Conservation (phyloP, 2,329 filamentous ascomycete genomes). For the Colletotrichum spaethianum region DNA sequence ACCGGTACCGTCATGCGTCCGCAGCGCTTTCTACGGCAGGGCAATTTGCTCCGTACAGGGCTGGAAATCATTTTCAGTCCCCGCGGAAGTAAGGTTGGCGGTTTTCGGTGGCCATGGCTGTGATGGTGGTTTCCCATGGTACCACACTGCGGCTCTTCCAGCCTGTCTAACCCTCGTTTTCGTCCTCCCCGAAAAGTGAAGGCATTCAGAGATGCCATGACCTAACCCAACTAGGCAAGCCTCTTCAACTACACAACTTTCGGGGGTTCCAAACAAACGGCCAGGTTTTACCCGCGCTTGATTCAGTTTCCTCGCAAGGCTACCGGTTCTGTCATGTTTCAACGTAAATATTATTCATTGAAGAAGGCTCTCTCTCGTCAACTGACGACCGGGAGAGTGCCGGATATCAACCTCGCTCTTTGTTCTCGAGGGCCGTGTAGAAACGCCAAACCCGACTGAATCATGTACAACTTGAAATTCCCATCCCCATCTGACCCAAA, state of each 20-base stretch:
- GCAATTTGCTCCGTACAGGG: not conserved
- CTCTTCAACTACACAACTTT: not conserved
- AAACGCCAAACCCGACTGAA: constrained; percentile 3
- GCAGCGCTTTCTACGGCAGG: not conserved
- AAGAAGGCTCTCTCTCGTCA: not conserved
- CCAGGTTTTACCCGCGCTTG: not conserved
- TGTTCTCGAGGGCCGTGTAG: constrained; percentile 2
- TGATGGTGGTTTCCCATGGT: not conserved
- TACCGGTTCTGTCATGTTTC: not conserved
- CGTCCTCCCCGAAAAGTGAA: not conserved
- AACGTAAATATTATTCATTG: constrained; percentile 15
- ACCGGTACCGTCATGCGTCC: not conserved
- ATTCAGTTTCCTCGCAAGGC: not conserved
- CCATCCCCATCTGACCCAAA: not conserved
- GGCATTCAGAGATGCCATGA: not conserved
- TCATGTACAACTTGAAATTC: not conserved
- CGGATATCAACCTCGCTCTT: constrained; percentile 26
- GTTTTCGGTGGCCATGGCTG: not conserved
- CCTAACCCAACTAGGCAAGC: not conserved
- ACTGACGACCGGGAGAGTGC: not conserved
- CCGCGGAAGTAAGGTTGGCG: not conserved
- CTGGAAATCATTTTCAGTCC: not conserved
- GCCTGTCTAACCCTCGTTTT: not conserved
- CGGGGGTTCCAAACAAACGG: not conserved
- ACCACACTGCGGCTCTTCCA: not conserved